Evolutionary conservation across 805 yeast genomes (phyloP).

Genomic region (Saccharomycopsis sp.): DNA sequence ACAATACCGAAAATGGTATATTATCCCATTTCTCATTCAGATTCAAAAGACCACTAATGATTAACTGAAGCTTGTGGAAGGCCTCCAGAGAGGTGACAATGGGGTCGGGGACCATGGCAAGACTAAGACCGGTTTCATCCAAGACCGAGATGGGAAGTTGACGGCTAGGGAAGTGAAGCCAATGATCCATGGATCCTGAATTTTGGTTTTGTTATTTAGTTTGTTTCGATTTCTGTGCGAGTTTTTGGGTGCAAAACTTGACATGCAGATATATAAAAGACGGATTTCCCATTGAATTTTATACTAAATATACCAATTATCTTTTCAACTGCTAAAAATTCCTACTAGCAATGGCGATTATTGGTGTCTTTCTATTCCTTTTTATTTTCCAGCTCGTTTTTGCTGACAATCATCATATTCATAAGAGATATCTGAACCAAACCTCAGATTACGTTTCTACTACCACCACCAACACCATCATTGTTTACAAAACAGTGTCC

Average conservation of each 20-base stretch:
- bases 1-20: neutral
- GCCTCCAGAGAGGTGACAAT: too few species aligned
- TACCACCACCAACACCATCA: constrained; percentile 5
- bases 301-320: neutral
- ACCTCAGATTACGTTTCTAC: neutral
- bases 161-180: neutral
- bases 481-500: constrained; percentile 1
- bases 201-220: too few species aligned
- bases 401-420: neutral
- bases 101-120: too few species aligned
- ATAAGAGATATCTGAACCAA: neutral
- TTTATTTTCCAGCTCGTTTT: neutral
- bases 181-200: too few species aligned
- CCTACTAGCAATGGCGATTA: neutral
- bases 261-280: neutral
- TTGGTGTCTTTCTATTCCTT: neutral
- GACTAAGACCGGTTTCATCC: too few species aligned
- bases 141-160: too few species aligned
- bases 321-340: too few species aligned
- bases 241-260: neutral
- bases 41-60: neutral
- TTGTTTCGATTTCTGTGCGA: neutral
- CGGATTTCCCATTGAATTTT: neutral
- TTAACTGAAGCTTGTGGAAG: neutral
- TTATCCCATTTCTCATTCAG: neutral